phyloP scores from a whole-genome alignment of 441 rosid species.

The Arabidopsis hybrid region DNA sequence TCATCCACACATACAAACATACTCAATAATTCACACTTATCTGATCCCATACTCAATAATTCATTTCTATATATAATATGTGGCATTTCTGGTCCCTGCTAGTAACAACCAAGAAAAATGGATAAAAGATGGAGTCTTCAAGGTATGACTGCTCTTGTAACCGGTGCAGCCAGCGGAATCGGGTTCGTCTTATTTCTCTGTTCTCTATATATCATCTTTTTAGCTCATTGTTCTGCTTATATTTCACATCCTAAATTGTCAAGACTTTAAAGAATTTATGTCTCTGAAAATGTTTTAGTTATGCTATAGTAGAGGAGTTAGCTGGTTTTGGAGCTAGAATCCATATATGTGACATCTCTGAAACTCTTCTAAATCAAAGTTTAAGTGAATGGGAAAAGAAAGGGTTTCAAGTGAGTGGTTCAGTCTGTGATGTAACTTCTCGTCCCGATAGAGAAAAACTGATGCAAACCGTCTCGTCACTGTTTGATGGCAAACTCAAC shows the following conservation, averaged over 20 bases:
- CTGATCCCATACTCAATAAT: neutral
- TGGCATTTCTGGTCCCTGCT: neutral
- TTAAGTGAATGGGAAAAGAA: constrained; percentile 41
- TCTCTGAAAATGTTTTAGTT: neutral
- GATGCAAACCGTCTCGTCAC: constrained; percentile 48
- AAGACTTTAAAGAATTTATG: neutral
- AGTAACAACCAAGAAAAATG: neutral
- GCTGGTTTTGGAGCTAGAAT: constrained; percentile 13
- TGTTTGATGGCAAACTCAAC: constrained; percentile 55
- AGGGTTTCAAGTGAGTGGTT: constrained; percentile 45
- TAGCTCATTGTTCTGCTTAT: neutral
- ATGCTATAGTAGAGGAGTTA: constrained; percentile 50
- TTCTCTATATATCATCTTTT: neutral
- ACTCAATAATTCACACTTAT: neutral
- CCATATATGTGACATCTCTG: neutral
- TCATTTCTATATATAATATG: neutral
- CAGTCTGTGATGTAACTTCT: constrained; percentile 56
- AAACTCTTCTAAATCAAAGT: constrained; percentile 7
- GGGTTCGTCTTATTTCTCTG: constrained; percentile 10
- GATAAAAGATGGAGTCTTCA: constrained; percentile 38
- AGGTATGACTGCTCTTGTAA: constrained; percentile 39
- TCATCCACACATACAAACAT: constrained; percentile 5
- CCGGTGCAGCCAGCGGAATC: constrained; percentile 41
- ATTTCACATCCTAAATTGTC: neutral
- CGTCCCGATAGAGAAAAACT: constrained; percentile 49